These are phyloP conservation scores for Groenewaldozyma salmanticensis DNA, from an alignment of 805 yeast species.

Conservation along the genomic window DNA sequence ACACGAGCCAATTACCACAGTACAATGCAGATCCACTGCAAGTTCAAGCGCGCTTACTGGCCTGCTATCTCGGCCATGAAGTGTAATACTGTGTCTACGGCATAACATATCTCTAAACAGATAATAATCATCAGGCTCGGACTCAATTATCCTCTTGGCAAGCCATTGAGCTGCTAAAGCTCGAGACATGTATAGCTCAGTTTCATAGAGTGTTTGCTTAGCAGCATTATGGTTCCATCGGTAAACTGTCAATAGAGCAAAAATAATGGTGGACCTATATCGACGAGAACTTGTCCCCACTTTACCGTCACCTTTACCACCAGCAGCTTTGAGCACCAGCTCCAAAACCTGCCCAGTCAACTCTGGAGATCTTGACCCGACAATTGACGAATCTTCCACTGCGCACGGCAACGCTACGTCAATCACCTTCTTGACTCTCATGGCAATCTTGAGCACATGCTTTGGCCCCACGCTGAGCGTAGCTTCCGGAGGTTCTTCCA, in stretches of 20 bases:
- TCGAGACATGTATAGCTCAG: slow-evolving; percentile 49
- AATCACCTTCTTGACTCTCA: slow-evolving; percentile 62
- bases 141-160: slow-evolving; percentile 62
- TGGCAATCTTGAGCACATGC: slow-evolving; percentile 36
- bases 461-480: slow-evolving; percentile 4
- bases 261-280: slow-evolving; percentile 58
- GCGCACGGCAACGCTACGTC: slow-evolving; percentile 64
- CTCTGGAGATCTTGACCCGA: slow-evolving; percentile 48
- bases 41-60: slow-evolving; percentile 74
- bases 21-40: slow-evolving; percentile 78
- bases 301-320: slow-evolving; percentile 59
- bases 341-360: slow-evolving; percentile 49
- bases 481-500: background rate
- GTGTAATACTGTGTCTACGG: slow-evolving; percentile 58
- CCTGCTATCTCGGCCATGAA: slow-evolving; percentile 48
- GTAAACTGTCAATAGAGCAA: slow-evolving; percentile 64
- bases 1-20: slow-evolving; percentile 63
- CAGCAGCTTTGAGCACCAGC: slow-evolving; percentile 65
- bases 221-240: slow-evolving; percentile 66
- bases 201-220: slow-evolving; percentile 53
- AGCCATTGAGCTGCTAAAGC: slow-evolving; percentile 64
- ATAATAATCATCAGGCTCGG: slow-evolving; percentile 32
- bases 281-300: slow-evolving; percentile 45
- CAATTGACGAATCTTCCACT: slow-evolving; percentile 41
- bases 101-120: slow-evolving; percentile 68